Evolutionary conservation across 1,284 basidiomycete species (phyloP).

Genomic region (Pascua sp.): DNA sequence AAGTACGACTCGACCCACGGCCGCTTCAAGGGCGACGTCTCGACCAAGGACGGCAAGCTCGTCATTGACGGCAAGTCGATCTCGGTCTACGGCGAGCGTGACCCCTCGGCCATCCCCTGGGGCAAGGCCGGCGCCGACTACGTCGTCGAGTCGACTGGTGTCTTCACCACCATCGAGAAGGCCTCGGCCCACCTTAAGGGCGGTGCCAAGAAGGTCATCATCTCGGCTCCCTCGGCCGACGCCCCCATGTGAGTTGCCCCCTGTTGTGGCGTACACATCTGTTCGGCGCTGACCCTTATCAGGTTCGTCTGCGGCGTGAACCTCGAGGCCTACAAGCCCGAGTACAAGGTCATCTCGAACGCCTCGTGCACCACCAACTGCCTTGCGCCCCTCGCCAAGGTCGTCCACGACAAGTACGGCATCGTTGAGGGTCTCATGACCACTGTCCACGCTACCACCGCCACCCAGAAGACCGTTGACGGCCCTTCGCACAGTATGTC

Average conservation of each 20-base stretch:
- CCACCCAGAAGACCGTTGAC: conserved; percentile 99
- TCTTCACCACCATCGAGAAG: conserved; percentile 92
- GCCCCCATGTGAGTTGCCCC: conserved; percentile 72
- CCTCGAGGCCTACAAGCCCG: conserved; percentile 87
- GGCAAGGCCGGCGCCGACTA: conserved; percentile 77
- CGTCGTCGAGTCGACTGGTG: conserved; percentile 98
- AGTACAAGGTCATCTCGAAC: conserved; percentile 93
- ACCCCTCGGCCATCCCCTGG: conserved; percentile 87
- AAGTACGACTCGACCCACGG: conserved; percentile 98
- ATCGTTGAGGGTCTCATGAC: conserved; percentile 98
- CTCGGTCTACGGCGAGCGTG: conserved; percentile 78
- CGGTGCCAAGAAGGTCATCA: conserved; percentile 99
- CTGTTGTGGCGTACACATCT: conserved; percentile 33
- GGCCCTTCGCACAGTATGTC: conserved; percentile 72
- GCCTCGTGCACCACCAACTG: conserved; percentile 99
- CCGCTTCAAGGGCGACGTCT: conserved; percentile 83
- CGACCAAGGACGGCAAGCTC: conserved; percentile 85
- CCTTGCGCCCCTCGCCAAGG: conserved; percentile 96
- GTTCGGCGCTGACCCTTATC: neutral
- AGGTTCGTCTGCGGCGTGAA: conserved; percentile 89
- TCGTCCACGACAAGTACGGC: conserved; percentile 91
- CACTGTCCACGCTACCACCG: conserved; percentile 94
- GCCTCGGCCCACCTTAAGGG: conserved; percentile 94
- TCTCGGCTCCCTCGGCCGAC: conserved; percentile 97
- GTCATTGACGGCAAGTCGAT: conserved; percentile 77